Evolutionary conservation across 2,329 filamentous ascomycete species (phyloP).

Genomic region (Diaporthe helianthi): DNA sequence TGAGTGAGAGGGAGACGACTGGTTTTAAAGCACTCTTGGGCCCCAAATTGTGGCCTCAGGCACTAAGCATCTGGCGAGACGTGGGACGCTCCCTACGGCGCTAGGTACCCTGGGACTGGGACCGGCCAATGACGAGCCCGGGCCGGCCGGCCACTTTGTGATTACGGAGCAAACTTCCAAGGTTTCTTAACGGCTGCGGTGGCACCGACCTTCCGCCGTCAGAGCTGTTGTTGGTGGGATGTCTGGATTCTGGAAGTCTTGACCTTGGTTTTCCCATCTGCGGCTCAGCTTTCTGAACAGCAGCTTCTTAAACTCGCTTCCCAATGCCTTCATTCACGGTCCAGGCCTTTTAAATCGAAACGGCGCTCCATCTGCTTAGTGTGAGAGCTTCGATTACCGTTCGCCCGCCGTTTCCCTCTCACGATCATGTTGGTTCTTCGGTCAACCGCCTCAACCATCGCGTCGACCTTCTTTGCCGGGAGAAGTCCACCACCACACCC

Average conservation of each 20-base stretch:
- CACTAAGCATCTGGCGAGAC: slow-evolving; percentile 20
- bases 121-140: background rate
- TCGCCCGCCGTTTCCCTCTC: slow-evolving; percentile 15
- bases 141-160: slow-evolving; percentile 1
- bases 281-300: background rate
- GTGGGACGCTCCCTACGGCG: background rate
- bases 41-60: slow-evolving; percentile 17
- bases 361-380: slow-evolving; percentile 15
- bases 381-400: slow-evolving; percentile 11
- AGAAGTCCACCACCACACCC: slow-evolving; percentile 34
- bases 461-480: slow-evolving; percentile 40
- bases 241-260: background rate
- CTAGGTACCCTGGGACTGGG: background rate
- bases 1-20: slow-evolving; percentile 25
- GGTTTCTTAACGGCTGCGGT: slow-evolving; percentile 7
- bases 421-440: slow-evolving; percentile 42
- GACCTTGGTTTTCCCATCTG: background rate
- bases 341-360: slow-evolving; percentile 7
- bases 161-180: slow-evolving; percentile 20
- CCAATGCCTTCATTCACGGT: slow-evolving; percentile 3
- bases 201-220: slow-evolving; percentile 5
- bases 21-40: slow-evolving; percentile 27
- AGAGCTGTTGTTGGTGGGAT: background rate
- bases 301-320: slow-evolving; percentile 11
- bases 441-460: slow-evolving; percentile 38